A percentile compares a stretch with the other conserved stretches of the same genome.
These are phyloP conservation scores for Solanum tarijense DNA, from an alignment of 257 asterid genomes.

Conservation along the genomic window DNA sequence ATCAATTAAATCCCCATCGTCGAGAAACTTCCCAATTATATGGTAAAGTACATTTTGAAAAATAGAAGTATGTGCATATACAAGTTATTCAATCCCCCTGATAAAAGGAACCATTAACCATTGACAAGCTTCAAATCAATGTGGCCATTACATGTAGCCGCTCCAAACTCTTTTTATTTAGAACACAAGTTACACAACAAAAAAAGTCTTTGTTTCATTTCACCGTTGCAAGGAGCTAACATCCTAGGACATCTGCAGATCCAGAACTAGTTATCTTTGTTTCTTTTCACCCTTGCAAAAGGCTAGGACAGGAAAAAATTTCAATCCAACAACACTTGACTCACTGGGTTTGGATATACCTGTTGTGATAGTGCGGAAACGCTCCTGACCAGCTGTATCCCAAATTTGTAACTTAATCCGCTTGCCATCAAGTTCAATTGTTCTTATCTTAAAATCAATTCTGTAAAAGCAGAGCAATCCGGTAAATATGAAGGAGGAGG, in stretches of 20 bases:
- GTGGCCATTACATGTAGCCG: neutral
- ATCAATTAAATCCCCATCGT: neutral
- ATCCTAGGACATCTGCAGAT: neutral
- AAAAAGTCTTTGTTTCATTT: neutral
- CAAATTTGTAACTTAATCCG: constrained; percentile 70
- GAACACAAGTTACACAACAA: neutral
- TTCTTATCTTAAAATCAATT: constrained; percentile 80
- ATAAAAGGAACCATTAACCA: neutral
- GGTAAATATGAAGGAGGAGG: neutral
- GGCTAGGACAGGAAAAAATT: neutral
- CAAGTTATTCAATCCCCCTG: neutral
- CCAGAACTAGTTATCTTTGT: neutral
- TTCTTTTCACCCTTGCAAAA: neutral
- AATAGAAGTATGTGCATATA: neutral
- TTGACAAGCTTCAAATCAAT: neutral
- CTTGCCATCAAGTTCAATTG: constrained; percentile 63
- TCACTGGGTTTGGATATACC: constrained; percentile 21
- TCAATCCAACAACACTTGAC: neutral
- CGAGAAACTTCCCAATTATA: neutral
- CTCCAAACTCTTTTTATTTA: neutral
- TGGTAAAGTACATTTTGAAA: neutral
- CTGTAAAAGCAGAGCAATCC: constrained; percentile 14
- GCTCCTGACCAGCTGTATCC: constrained; percentile 91
- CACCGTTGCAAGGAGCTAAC: neutral
- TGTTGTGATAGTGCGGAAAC: constrained; percentile 75